Evolutionary conservation across 371 early-diverging fungal genomes (phyloP), one percentile per base, ranked within the genome.

Genomic region (Mortierella sp.): DNA sequence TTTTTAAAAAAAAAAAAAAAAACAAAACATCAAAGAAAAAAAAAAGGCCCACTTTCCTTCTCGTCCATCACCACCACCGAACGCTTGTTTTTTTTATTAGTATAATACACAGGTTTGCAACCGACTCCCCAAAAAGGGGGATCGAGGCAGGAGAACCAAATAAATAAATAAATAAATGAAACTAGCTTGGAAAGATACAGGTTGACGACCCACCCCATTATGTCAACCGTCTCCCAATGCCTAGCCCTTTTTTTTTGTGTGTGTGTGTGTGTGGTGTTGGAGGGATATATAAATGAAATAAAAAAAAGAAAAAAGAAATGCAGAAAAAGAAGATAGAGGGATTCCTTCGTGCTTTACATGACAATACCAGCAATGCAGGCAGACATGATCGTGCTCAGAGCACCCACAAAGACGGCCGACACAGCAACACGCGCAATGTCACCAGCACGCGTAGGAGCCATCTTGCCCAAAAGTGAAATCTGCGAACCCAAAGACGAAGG

Each of bases 401-500:
- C 92, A 74, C 97, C 96, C 58, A 91, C 89, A 50, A 95, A 66
- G 88, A 94, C 91, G 53, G 96, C 93, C 45, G 92, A 91, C 15
- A 95, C 80, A 26, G 94, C 93, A 30, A 96, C 74, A 29, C 84
- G 69, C n/a, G 96, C 92, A 59, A 96, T 84, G 53, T 95, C 95
- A 58, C 84, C 87, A 57, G 87, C 89, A 64, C 96, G 87, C 43
- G 85, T 83, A 14, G 97, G 96, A 11, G 96, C 93, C 75, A 97
- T 87, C 59, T 93, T 89, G 53, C 94, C 93, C 66, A 96, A 82
- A 25, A 87, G 84, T 66, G 93, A 92, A 70, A 95, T 91, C 74
- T 95, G 95, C 76, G 95, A 94, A 80, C 96, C 97, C 67, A 96
- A 88, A 57, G 92, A 92, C 9, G 91, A 90, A 30, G 94, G 85